A percentile compares a stretch with the other conserved stretches of the same genome.
These are phyloP conservation scores for Elaphomyces granulatus DNA, from an alignment of 495 filamentous ascomycete species.

Conservation along the genomic window DNA sequence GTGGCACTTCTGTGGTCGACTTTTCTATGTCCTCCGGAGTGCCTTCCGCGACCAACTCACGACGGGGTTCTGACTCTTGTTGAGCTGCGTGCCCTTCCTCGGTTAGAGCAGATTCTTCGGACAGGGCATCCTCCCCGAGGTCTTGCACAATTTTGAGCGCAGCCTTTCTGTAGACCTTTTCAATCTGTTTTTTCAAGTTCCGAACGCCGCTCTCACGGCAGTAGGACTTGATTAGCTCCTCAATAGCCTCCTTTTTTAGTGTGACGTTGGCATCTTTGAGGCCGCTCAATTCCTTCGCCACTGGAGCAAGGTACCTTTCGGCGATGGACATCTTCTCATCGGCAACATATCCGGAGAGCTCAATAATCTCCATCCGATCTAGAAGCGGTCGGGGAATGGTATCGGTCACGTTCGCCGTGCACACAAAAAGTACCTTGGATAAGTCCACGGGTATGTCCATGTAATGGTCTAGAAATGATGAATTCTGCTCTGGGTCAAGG, in stretches of 20 bases:
- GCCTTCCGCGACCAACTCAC: conserved; percentile 38
- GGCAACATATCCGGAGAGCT: conserved; percentile 90
- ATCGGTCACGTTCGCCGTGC: conserved; percentile 97
- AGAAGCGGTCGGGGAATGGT: conserved; percentile 91
- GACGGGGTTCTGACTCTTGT: conserved; percentile 43
- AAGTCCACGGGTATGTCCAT: conserved; percentile 98
- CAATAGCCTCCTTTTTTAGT: conserved; percentile 71
- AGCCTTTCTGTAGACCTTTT: conserved; percentile 96
- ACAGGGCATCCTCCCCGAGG: conserved; percentile 70
- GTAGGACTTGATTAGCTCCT: conserved; percentile 96
- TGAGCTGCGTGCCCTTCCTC: conserved; percentile 76
- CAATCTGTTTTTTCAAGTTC: conserved; percentile 98
- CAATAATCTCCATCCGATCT: conserved; percentile 97
- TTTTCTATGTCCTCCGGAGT: conserved; percentile 47
- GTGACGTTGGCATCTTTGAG: conserved; percentile 80
- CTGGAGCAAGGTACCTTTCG: conserved; percentile 77
- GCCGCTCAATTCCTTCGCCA: conserved; percentile 80
- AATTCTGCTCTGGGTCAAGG: conserved; percentile 95
- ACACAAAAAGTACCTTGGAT: conserved; percentile 96
- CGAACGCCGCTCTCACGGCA: conserved; percentile 94
- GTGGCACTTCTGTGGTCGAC: conserved; percentile 60
- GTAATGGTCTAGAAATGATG: conserved; percentile 94
- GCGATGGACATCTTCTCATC: conserved; percentile 99
- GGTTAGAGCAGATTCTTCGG: conserved; percentile 72
- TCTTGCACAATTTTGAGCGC: conserved; percentile 96